Evolutionary conservation across 2,329 filamentous ascomycete genomes (phyloP).

Genomic region (Aureobasidium uvarum): DNA sequence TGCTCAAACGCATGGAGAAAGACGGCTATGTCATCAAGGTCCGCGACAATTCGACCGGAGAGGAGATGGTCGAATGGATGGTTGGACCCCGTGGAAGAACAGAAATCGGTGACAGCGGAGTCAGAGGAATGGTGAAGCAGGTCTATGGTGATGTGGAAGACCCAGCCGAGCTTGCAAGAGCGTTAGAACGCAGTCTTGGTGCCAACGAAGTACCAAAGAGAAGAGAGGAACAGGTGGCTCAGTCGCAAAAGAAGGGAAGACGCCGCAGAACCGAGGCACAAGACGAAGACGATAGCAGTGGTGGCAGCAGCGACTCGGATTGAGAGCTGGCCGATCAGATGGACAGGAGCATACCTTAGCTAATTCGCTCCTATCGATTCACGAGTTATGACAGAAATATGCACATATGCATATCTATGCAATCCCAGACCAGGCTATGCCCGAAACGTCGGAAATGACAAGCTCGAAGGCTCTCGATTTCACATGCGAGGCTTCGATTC

Average conservation of each 20-base stretch:
- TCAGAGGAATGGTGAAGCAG: conserved; percentile 64
- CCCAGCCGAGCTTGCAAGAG: conserved; percentile 38
- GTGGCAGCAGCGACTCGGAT: conserved; percentile 27
- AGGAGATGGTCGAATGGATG: conserved; percentile 76
- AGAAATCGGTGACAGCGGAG: conserved; percentile 76
- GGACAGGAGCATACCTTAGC: not conserved
- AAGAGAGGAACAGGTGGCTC: conserved; percentile 5
- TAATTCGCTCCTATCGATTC: not conserved
- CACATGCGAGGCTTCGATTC: conserved; percentile 1
- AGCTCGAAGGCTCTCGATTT: conserved; percentile 9
- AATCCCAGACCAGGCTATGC: conserved; percentile 8
- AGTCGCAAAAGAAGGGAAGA: conserved; percentile 3
- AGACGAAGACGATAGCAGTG: not conserved
- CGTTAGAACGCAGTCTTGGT: conserved; percentile 38
- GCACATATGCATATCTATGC: not conserved
- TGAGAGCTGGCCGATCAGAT: not conserved
- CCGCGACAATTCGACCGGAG: conserved; percentile 66
- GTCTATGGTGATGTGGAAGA: conserved; percentile 50
- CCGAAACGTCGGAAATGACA: not conserved
- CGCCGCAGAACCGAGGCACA: conserved; percentile 6
- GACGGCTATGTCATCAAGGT: conserved; percentile 81
- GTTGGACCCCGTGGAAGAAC: conserved; percentile 82
- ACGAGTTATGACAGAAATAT: conserved; percentile 14
- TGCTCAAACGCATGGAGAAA: conserved; percentile 70
- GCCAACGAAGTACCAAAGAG: conserved; percentile 24